phyloP scores from a whole-genome alignment of 495 filamentous ascomycete species.

The Penicillium canescens region DNA sequence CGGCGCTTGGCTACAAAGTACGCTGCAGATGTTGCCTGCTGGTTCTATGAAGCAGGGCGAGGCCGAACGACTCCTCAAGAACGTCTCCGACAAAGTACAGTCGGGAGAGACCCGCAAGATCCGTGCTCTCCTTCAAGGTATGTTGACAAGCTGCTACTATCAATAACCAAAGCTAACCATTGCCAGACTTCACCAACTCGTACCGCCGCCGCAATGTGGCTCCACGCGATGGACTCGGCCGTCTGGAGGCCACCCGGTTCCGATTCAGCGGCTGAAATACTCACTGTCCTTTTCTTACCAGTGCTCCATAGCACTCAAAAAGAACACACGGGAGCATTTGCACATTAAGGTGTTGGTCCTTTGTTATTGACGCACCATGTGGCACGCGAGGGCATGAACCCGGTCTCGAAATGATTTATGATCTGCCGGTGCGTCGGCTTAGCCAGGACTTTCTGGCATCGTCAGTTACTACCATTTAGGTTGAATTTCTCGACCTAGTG shows the following conservation, averaged over 20 bases:
- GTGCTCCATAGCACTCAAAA: conserved; percentile 11
- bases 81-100: conserved; percentile 66
- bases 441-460: conserved; percentile 7
- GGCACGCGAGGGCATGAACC: conserved; percentile 21
- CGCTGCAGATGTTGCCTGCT: conserved; percentile 76
- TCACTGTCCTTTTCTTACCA: conserved; percentile 17
- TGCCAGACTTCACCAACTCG: conserved; percentile 82
- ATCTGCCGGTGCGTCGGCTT: conserved; percentile 17
- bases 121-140: conserved; percentile 75
- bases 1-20: conserved; percentile 75
- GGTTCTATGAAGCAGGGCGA: conserved; percentile 72
- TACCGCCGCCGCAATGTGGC: conserved; percentile 93
- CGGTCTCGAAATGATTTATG: conserved; percentile 29
- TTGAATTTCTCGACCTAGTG: conserved; percentile 3
- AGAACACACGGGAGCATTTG: conserved; percentile 24
- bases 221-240: conserved; percentile 84
- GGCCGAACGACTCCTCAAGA: conserved; percentile 63
- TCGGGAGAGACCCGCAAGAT: conserved; percentile 78
- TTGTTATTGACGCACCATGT: conserved; percentile 21
- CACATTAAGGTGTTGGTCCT: conserved; percentile 23
- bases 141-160: conserved; percentile 5
- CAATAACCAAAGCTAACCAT: conserved; percentile 7
- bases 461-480: not conserved
- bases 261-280: conserved; percentile 66
- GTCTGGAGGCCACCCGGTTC: conserved; percentile 82